phyloP scores from a whole-genome alignment of 129 eudicot species.

The Centaurea solstitialis region DNA sequence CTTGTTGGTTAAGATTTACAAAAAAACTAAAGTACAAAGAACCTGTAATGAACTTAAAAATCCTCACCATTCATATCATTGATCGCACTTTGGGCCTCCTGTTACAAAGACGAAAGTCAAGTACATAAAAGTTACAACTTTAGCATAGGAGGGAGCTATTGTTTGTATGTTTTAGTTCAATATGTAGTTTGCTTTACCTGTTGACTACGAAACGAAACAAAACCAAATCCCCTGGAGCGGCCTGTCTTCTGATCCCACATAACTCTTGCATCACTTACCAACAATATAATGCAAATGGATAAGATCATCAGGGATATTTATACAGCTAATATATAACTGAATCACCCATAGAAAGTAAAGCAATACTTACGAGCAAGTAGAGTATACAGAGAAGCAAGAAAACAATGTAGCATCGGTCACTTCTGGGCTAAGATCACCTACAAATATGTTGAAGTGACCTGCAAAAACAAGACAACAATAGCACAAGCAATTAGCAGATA shows the following conservation, averaged over 20 bases:
- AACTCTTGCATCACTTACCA: conserved; percentile 88
- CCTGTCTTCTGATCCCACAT: conserved; percentile 99
- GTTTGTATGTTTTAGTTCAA: not conserved
- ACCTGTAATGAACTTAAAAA: not conserved
- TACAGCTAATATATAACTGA: not conserved
- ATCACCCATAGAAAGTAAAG: not conserved
- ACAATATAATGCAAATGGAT: not conserved
- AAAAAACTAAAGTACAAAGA: not conserved
- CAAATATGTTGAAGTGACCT: conserved; percentile 95
- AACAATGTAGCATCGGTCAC: conserved; percentile 91
- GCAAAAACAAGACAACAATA: conserved; percentile 11
- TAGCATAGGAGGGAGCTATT: not conserved
- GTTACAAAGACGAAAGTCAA: not conserved
- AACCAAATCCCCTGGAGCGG: conserved; percentile 98
- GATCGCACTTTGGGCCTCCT: conserved; percentile 45
- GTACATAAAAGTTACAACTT: conserved; percentile 7
- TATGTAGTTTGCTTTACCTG: conserved; percentile 51
- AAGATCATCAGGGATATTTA: not conserved
- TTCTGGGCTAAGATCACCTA: conserved; percentile 98
- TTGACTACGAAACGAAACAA: conserved; percentile 93
- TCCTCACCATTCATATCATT: conserved; percentile 36
- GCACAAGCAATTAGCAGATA: not conserved
- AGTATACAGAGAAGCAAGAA: conserved; percentile 84
- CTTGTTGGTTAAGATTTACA: not conserved
- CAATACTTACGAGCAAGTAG: conserved; percentile 94